Conservation (phyloP, 306 rosid genomes). For the Cotoneaster glaucophyllus region DNA sequence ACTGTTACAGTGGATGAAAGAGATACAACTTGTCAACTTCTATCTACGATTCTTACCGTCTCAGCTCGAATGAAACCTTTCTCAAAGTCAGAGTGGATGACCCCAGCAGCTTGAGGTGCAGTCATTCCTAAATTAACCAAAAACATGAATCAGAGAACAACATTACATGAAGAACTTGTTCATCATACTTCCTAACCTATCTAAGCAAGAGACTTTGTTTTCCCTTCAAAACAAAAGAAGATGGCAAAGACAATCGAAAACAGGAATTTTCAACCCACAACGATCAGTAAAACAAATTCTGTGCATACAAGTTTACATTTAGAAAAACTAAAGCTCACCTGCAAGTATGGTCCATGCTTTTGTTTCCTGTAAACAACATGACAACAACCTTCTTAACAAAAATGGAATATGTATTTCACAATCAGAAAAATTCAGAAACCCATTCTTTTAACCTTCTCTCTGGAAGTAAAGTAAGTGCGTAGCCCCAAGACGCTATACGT, state of each 20-base stretch:
- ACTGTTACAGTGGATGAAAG: not conserved
- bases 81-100: constrained; percentile 97
- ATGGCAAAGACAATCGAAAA: not conserved
- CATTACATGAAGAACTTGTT: not conserved
- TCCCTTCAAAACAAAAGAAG: not conserved
- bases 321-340: constrained; percentile 46
- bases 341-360: constrained; percentile 95
- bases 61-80: constrained; percentile 98
- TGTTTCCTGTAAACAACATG: constrained; percentile 58
- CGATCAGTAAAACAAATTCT: not conserved
- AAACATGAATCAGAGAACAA: constrained; percentile 18
- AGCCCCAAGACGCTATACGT: constrained; percentile 81
- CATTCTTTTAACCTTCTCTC: constrained; percentile 73
- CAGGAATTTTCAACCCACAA: not conserved
- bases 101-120: constrained; percentile 99
- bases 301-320: not conserved
- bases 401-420: constrained; percentile 2
- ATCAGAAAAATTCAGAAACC: constrained; percentile 11
- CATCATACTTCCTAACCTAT: constrained; percentile 5
- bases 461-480: constrained; percentile 88
- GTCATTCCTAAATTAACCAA: constrained; percentile 74
- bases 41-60: constrained; percentile 50
- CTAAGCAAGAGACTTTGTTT: constrained; percentile 3
- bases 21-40: not conserved
- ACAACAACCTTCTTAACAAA: constrained; percentile 10